These are phyloP conservation scores for Austroboletus rostrupii DNA, from an alignment of 1,284 basidiomycete genomes.

Conservation along the genomic window DNA sequence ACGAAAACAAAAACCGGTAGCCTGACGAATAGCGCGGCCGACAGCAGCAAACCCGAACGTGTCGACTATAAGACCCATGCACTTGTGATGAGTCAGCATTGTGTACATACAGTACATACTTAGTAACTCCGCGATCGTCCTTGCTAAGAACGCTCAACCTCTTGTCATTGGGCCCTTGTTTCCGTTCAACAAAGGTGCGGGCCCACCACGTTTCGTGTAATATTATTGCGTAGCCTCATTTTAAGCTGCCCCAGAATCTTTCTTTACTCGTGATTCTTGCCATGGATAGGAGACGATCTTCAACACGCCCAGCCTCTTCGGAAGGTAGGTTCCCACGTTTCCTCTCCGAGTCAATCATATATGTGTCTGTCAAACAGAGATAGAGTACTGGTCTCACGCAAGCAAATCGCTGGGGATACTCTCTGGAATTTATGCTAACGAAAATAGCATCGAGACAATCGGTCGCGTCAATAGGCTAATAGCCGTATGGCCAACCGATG, in stretches of 20 bases:
- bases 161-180: conserved; percentile 1
- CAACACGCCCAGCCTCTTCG: conserved; percentile 32
- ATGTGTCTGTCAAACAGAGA: conserved; percentile 41
- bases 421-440: conserved; percentile 49
- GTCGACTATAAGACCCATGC: no score
- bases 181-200: conserved; percentile 7
- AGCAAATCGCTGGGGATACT: conserved; percentile 52
- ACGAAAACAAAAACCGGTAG: no score
- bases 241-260: background rate
- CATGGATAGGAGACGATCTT: conserved; percentile 32
- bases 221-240: conserved; percentile 3
- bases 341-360: conserved; percentile 7
- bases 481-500: conserved; percentile 66
- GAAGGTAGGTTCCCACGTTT: conserved; percentile 32
- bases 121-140: conserved; percentile 23
- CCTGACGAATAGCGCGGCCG: no score
- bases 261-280: background rate
- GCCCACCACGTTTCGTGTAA: conserved; percentile 7
- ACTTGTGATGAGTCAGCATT: background rate
- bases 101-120: conserved; percentile 1
- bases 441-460: conserved; percentile 53
- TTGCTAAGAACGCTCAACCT: conserved; percentile 12
- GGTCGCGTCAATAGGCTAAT: conserved; percentile 69
- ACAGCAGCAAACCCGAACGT: no score
- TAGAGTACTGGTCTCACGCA: conserved; percentile 68